Evolutionary conservation across 2,329 filamentous ascomycete species (phyloP).

Genomic region (Triangularia verruculosa): DNA sequence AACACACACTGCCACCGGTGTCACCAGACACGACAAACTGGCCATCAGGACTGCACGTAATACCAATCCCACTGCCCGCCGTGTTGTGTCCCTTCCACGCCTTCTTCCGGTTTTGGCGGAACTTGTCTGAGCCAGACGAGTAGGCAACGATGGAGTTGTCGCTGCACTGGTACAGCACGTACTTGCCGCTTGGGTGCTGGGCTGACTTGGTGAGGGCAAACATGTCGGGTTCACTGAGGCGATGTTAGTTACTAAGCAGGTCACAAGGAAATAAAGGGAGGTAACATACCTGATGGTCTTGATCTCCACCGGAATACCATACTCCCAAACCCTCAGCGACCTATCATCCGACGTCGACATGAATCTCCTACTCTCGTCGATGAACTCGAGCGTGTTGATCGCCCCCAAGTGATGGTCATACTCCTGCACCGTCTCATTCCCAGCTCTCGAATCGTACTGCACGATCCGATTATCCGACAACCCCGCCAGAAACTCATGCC

Average conservation of each 20-base stretch:
- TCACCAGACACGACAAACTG: conserved; percentile 88
- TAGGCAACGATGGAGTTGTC: conserved; percentile 98
- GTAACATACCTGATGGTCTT: conserved; percentile 65
- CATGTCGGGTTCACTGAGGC: conserved; percentile 89
- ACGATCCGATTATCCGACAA: conserved; percentile 99
- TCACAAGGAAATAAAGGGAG: neutral
- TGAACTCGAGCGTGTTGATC: conserved; percentile 95
- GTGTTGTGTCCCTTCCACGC: conserved; percentile 94
- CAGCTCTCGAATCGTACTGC: conserved; percentile 84
- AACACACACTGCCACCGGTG: conserved; percentile 83
- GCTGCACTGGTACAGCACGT: conserved; percentile 86
- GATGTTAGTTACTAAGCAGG: conserved; percentile 12
- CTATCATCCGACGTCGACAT: conserved; percentile 98
- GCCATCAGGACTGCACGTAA: conserved; percentile 85
- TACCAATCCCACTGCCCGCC: conserved; percentile 86
- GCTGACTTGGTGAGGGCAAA: conserved; percentile 88
- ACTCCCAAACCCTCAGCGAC: conserved; percentile 94
- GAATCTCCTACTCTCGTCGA: conserved; percentile 90
- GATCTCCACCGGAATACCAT: conserved; percentile 82
- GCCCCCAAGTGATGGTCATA: conserved; percentile 98
- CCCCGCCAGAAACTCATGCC: conserved; percentile 89
- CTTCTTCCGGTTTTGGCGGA: conserved; percentile 97
- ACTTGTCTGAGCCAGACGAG: conserved; percentile 80
- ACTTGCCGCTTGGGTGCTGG: conserved; percentile 85
- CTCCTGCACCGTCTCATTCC: conserved; percentile 82